Evolutionary conservation across 352 stramenopile species (phyloP).

Genomic region (Hyaloperonospora brassicae): DNA sequence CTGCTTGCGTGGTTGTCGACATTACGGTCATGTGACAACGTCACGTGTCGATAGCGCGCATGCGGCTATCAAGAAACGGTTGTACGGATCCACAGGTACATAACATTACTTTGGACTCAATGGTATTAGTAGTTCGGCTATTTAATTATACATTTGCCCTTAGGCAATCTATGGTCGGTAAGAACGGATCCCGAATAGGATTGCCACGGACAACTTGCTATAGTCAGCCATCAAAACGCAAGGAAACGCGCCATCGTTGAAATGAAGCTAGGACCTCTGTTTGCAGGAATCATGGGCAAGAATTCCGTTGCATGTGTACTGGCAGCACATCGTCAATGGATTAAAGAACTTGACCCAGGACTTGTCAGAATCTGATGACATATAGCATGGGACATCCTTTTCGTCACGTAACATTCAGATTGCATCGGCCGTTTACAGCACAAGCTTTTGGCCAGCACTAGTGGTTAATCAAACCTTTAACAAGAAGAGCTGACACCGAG

Average conservation of each 20-base stretch:
- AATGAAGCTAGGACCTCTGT: too few species aligned
- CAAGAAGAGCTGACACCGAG: background rate
- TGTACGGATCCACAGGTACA: background rate
- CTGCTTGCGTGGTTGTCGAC: too few species aligned
- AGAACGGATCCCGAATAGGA: background rate
- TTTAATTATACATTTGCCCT: background rate
- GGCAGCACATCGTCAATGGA: too few species aligned
- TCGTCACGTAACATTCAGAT: too few species aligned
- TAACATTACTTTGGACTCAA: background rate
- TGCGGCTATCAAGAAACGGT: too few species aligned
- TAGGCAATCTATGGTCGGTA: background rate
- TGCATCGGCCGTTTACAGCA: background rate
- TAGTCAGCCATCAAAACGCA: background rate
- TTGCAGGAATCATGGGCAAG: too few species aligned
- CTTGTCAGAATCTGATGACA: too few species aligned
- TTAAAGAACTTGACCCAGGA: too few species aligned
- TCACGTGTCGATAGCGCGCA: too few species aligned
- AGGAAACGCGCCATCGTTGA: background rate
- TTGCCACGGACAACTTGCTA: background rate
- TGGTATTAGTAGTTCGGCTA: background rate
- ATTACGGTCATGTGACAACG: too few species aligned
- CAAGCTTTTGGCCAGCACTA: background rate
- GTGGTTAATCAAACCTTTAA: background rate
- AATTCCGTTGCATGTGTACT: too few species aligned
- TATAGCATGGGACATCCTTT: too few species aligned